Evolutionary conservation across 371 early-diverging fungal genomes (phyloP).

Genomic region (Dichotomocladium elegans): DNA sequence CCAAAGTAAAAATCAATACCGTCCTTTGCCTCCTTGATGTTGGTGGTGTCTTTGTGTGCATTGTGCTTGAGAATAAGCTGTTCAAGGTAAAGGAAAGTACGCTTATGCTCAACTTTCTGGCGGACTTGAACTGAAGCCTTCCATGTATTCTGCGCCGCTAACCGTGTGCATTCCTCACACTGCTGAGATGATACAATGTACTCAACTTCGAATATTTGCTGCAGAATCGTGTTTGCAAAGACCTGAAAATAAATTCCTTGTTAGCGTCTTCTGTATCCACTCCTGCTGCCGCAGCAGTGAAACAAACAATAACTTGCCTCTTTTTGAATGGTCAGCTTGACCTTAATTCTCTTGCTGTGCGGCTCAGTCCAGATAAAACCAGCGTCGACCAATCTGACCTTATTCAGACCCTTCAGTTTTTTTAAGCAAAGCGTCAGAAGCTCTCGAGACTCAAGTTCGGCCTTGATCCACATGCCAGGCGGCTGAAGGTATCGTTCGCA

Average conservation of each 20-base stretch:
- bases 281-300: not conserved
- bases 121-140: slow-evolving; percentile 98
- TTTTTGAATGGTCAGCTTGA: slow-evolving; percentile 97
- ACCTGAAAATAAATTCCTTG: slow-evolving; percentile 42
- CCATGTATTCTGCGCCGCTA: slow-evolving; percentile 99
- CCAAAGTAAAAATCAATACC: slow-evolving; percentile 99
- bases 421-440: slow-evolving; percentile 93
- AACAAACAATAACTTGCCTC: too few relatives aligned
- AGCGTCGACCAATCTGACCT: slow-evolving; percentile 95
- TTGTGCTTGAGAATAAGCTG: slow-evolving; percentile 98
- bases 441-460: slow-evolving; percentile 92
- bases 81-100: slow-evolving; percentile 98
- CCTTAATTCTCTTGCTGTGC: slow-evolving; percentile 90
- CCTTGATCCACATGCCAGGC: slow-evolving; percentile 89
- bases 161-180: slow-evolving; percentile 97
- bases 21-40: slow-evolving; percentile 97
- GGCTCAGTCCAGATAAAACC: slow-evolving; percentile 99
- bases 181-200: slow-evolving; percentile 91
- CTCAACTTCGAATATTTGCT: slow-evolving; percentile 96
- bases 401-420: slow-evolving; percentile 86
- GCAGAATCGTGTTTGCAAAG: slow-evolving; percentile 91
- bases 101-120: slow-evolving; percentile 97
- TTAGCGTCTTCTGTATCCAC: not conserved
- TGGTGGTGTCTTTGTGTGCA: slow-evolving; percentile 94
- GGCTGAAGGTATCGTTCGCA: slow-evolving; percentile 98